Percentiles rank a stretch among this genome's conserved stretches.
These are phyloP conservation scores for Trypanosoma scelopori DNA, from an alignment of 208 protist species.

Conservation along the genomic window DNA sequence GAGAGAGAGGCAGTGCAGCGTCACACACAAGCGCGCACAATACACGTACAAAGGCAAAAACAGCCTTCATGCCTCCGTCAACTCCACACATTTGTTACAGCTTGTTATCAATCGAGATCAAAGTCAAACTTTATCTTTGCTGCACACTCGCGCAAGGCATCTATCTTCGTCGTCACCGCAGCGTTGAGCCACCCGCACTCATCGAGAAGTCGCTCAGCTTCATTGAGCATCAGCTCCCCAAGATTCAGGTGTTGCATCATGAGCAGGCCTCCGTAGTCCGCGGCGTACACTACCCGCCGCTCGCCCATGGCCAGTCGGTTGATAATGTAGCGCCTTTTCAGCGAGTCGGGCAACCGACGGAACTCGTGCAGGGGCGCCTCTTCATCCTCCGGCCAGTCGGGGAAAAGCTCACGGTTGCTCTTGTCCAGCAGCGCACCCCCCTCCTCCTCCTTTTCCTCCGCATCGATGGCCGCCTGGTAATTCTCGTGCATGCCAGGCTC, in stretches of 20 bases:
- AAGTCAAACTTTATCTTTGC: constrained; percentile 72
- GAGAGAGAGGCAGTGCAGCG: no score
- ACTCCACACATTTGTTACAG: background rate
- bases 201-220: constrained; percentile 62
- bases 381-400: constrained; percentile 71
- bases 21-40: background rate
- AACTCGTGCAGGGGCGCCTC: constrained; percentile 64
- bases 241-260: constrained; percentile 90
- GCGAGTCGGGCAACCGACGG: constrained; percentile 36
- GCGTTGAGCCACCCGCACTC: constrained; percentile 81
- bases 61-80: background rate
- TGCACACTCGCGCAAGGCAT: constrained; percentile 43
- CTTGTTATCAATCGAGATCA: constrained; percentile 65
- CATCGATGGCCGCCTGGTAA: constrained; percentile 48
- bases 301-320: constrained; percentile 75
- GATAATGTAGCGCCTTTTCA: constrained; percentile 72
- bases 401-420: constrained; percentile 48
- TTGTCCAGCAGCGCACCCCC: constrained; percentile 13
- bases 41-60: background rate
- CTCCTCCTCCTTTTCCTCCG: constrained; percentile 60
- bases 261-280: constrained; percentile 74
- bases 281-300: constrained; percentile 70
- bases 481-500: constrained; percentile 82
- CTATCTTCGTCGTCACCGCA: constrained; percentile 50
- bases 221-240: constrained; percentile 74